Base-by-base conservation (phyloP, 345 rosid species). In the Populus pruinosa region DNA sequence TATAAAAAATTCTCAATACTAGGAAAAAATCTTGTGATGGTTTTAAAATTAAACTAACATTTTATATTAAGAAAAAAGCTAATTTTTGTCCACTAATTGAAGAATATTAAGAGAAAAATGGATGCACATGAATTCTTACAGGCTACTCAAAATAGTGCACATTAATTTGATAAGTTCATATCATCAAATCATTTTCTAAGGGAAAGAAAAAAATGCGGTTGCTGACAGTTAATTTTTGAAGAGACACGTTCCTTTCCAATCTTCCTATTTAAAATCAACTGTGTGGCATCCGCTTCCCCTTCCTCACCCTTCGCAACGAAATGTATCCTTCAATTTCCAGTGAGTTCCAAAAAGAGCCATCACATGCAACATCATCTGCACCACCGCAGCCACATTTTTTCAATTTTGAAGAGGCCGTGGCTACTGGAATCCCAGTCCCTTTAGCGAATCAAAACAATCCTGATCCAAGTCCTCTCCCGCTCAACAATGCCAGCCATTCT, bases 351-450 rank as follows among this genome's bases (percentile, higher is more conserved):
- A 29, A 49, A 31, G 70, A 67, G 16, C 11, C 78, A 18, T 31
- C 72, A 39, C 23, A n/a, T 6, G 25, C 59, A 12, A 25, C 62
- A 47, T 82, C 86, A 66, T 78, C 85, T 35, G 78, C 84, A 1
- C 83, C 87, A 1, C 85, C 85, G 14, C 55, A 8, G 29, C 73
- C 36, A 12, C 47, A 23, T 6, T 38, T 23, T 49, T 55, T 62
- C 29, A 23, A 2, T 5, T 50, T 11, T 3, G 79, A 62, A 2
- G 64, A 66, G 2, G 9, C 78, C 43, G 18, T 29, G 5, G 25
- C 44, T 50, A 63, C 75, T 20, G 59, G 70, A 43, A 67, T 63
- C 27, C 73, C 78, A 17, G 18, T 43, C 20, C 65, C 41, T 47
- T 55, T 39, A 23, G 1, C 61, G 27, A 75, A 65, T 62, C 78